Evolutionary conservation across 768 basidiomycete genomes (phyloP).

Genomic region (Pisolithus marmoratus): DNA sequence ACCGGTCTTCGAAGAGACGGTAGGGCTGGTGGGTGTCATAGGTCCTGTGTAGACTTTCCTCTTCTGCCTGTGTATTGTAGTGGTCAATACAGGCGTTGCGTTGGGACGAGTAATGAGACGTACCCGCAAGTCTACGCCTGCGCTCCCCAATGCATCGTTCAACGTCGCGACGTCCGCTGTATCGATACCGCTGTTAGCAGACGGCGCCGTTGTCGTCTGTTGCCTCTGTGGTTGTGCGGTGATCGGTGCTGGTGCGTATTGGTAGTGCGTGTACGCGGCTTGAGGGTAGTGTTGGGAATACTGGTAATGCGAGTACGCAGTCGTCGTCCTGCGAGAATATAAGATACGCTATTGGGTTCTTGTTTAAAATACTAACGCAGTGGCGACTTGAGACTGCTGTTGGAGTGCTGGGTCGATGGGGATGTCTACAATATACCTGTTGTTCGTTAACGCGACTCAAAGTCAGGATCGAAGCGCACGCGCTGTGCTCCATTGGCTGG

Average conservation of each 20-base stretch:
- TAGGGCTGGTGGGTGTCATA: slow-evolving; percentile 58
- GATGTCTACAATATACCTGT: slow-evolving; percentile 39
- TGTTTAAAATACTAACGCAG: slow-evolving; percentile 31
- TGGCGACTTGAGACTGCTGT: slow-evolving; percentile 40
- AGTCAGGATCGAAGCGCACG: slow-evolving; percentile 25
- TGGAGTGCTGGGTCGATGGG: slow-evolving; percentile 67
- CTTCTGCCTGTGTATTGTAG: slow-evolving; percentile 61
- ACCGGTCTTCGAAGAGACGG: slow-evolving; percentile 70
- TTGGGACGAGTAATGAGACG: slow-evolving; percentile 14
- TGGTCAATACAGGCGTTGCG: background rate
- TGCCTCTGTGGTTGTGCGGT: slow-evolving; percentile 30
- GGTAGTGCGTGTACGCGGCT: slow-evolving; percentile 40
- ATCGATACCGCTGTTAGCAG: slow-evolving; percentile 38
- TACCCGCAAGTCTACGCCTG: slow-evolving; percentile 81
- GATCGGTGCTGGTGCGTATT: slow-evolving; percentile 26
- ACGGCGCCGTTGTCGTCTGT: slow-evolving; percentile 10
- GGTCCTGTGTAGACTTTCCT: slow-evolving; percentile 69
- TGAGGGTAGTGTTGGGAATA: slow-evolving; percentile 34
- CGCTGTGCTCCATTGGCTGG: slow-evolving; percentile 35
- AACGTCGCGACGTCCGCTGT: slow-evolving; percentile 71
- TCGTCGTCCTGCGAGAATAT: slow-evolving; percentile 33
- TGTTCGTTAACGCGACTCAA: background rate
- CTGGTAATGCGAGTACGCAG: slow-evolving; percentile 45
- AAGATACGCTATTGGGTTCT: background rate
- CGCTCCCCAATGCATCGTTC: slow-evolving; percentile 81